phyloP scores from a whole-genome alignment of 75 land plant species.

The Sequoiadendron giganteum region DNA sequence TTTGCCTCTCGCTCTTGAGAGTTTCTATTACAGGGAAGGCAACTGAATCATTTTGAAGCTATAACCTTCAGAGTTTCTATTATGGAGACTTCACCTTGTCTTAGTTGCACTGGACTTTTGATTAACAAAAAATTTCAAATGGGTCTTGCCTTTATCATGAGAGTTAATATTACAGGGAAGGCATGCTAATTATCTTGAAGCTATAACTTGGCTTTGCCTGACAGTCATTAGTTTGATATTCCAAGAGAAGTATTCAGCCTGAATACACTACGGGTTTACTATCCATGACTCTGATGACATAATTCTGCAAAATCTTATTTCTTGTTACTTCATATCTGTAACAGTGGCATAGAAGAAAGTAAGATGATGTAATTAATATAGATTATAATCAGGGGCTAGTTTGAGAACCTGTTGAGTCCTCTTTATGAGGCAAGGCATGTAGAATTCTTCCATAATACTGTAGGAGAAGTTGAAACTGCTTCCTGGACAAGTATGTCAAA shows the following conservation, averaged over 20 bases:
- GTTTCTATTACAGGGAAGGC: too few relatives aligned
- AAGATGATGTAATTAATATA: background rate
- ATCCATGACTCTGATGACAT: background rate
- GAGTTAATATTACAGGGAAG: background rate
- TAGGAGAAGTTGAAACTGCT: background rate
- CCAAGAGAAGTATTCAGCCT: background rate
- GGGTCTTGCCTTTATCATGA: background rate
- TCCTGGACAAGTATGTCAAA: background rate
- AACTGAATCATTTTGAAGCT: too few relatives aligned
- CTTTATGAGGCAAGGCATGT: background rate
- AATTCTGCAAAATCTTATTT: background rate
- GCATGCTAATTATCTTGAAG: background rate
- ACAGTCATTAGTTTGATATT: background rate
- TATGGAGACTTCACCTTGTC: too few relatives aligned
- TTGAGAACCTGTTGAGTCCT: background rate
- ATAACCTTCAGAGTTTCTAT: too few relatives aligned
- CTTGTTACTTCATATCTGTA: background rate
- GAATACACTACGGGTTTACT: too few relatives aligned
- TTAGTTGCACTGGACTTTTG: too few relatives aligned
- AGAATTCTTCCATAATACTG: background rate
- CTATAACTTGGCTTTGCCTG: background rate
- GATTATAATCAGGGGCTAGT: background rate
- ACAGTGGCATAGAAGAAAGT: background rate
- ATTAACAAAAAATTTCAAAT: too few relatives aligned
- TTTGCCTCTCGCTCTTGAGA: too few relatives aligned